These are phyloP conservation scores for Synchytrium microbalum DNA, from an alignment of 371 early-diverging fungal genomes.

Conservation along the genomic window DNA sequence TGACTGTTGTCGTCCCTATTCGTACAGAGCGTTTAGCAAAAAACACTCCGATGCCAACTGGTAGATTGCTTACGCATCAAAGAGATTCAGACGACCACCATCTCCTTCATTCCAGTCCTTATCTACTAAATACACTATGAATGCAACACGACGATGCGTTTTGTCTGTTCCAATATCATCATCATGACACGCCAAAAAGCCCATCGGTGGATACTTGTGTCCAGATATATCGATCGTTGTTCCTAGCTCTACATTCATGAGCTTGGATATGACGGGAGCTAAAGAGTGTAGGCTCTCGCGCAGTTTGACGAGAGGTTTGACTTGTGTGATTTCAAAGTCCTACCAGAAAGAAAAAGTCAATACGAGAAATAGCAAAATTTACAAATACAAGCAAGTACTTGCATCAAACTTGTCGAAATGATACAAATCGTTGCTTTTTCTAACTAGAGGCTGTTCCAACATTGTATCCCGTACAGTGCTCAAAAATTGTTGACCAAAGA, in stretches of 20 bases:
- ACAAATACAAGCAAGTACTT: neutral
- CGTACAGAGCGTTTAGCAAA: too few relatives aligned
- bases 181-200: slow-evolving; percentile 60
- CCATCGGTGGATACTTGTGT: slow-evolving; percentile 49
- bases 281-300: slow-evolving; percentile 41
- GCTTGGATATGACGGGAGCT: slow-evolving; percentile 46
- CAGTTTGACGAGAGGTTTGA: slow-evolving; percentile 34
- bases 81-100: slow-evolving; percentile 56
- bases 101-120: slow-evolving; percentile 50
- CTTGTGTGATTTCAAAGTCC: slow-evolving; percentile 38
- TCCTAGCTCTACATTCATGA: slow-evolving; percentile 42
- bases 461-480: slow-evolving; percentile 12
- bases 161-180: slow-evolving; percentile 56
- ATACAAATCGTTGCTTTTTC: slow-evolving; percentile 58
- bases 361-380: neutral
- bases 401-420: slow-evolving; percentile 52
- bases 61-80: slow-evolving; percentile 27
- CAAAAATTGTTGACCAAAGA: slow-evolving; percentile 1
- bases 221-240: slow-evolving; percentile 53
- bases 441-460: slow-evolving; percentile 31
- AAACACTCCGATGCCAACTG: too few relatives aligned
- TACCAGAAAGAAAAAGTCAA: neutral
- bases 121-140: slow-evolving; percentile 61
- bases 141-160: slow-evolving; percentile 54
- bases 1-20: slow-evolving; percentile 24